Conservation (phyloP, 495 filamentous ascomycete species). For the Aspergillus sclerotiicarbonarius region DNA sequence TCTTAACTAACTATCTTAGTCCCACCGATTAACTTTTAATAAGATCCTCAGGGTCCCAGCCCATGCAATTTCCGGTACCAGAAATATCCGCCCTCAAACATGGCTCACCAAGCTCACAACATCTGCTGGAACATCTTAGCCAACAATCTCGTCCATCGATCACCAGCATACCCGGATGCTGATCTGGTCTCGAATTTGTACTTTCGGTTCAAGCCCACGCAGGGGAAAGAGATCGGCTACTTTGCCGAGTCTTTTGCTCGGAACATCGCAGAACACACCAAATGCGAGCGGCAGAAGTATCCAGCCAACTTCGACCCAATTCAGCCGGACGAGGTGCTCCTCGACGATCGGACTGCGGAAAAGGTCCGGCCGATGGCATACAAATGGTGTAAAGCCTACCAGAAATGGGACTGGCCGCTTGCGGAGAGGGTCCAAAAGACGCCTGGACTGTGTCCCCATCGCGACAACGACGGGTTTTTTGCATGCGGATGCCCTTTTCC, state of each 20-base stretch:
- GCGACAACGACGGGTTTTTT: neutral
- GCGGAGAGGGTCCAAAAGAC: neutral
- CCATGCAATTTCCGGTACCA: no score
- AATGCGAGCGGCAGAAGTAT: constrained; percentile 23
- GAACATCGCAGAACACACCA: constrained; percentile 18
- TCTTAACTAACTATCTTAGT: no score
- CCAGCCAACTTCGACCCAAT: constrained; percentile 2
- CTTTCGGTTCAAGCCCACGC: constrained; percentile 16
- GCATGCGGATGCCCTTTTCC: constrained; percentile 9
- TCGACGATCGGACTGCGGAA: neutral
- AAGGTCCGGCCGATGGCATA: constrained; percentile 2
- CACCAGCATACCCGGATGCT: neutral
- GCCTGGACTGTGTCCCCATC: neutral
- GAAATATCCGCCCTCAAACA: neutral
- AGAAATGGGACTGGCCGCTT: neutral
- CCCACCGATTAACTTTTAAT: no score
- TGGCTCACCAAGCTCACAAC: constrained; percentile 5
- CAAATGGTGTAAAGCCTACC: constrained; percentile 1
- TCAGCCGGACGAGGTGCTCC: neutral
- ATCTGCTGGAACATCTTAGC: constrained; percentile 1
- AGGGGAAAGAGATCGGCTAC: constrained; percentile 18
- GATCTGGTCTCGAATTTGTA: constrained; percentile 11
- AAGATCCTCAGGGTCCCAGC: no score
- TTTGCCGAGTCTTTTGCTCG: constrained; percentile 17
- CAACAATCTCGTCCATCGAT: constrained; percentile 2